phyloP scores from a whole-genome alignment of 139 green algal species.

The Coccomyxa sp. region DNA sequence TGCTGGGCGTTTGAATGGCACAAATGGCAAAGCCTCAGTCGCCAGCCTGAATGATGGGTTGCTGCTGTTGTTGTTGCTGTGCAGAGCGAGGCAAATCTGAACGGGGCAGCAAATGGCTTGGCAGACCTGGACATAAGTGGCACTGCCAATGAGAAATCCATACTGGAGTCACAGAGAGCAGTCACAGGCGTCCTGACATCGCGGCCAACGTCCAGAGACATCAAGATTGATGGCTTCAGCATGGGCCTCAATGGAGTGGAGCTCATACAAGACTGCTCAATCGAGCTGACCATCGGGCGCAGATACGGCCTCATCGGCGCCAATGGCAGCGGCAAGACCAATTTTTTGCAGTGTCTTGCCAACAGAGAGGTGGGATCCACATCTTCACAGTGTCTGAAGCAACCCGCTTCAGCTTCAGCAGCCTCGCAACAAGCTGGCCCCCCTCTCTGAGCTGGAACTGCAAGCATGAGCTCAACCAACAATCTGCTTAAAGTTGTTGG shows the following conservation, averaged over 20 bases:
- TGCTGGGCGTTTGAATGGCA: no score
- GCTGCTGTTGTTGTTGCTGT: neutral
- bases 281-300: constrained; percentile 77
- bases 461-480: no score
- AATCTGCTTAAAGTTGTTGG: no score
- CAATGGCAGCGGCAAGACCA: constrained; percentile 59
- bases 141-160: neutral
- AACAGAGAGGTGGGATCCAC: constrained; percentile 23
- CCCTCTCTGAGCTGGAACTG: no score
- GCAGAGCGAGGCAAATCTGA: neutral
- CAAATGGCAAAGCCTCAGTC: neutral
- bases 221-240: constrained; percentile 57
- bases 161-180: neutral
- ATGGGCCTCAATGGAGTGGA: constrained; percentile 67
- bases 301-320: constrained; percentile 62
- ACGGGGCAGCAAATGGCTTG: neutral
- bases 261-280: constrained; percentile 67
- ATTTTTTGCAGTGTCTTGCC: constrained; percentile 41
- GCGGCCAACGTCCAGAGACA: constrained; percentile 41
- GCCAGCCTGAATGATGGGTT: neutral
- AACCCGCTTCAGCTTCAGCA: no score
- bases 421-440: neutral
- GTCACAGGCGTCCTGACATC: constrained; percentile 49
- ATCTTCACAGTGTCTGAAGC: no score
- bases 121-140: neutral